Base-by-base conservation (phyloP, 2,329 filamentous ascomycete genomes). In the Raffaelea ambrosiae region DNA sequence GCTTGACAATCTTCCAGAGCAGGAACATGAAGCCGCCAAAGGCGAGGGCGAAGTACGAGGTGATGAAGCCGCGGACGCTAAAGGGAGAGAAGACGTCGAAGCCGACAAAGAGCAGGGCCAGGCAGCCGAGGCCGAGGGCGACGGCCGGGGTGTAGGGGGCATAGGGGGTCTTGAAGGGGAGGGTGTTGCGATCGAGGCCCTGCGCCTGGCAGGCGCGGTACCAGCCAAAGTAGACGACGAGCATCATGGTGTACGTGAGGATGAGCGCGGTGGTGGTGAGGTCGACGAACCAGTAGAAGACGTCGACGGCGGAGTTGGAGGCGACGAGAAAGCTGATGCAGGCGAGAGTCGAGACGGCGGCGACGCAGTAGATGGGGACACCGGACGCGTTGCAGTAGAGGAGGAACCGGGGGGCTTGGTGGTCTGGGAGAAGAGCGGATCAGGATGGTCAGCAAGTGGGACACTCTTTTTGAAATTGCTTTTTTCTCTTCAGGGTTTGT, bases 1-100 rank as follows among this genome's bases (percentile, higher is more conserved):
- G 68, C 65, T 80, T 77, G 59, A 79, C 19, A 1, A 84, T 10
- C 64, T 86, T 86, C 77, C 79, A 86, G 55, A 69, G 67, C 18
- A 73, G 48, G 59, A 74, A 84, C 33, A 77, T 63, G 39, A 76
- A 56, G 8, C 71, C 68, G 1, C 71, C 70, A 36, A 81, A 59
- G 14, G 78, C 60, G 50, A 75, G 64, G 72, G 79, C 77, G 22
- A 72, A 72, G 61, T 80, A 80, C 63, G 74, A 74, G n/a, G 68
- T 62, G 59, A 74, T 65, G 58, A 75, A 72, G 20, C 57, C 64
- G 4, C 69, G 63, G n/a, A 68, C 63, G 20, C 63, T 59, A 70
- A 78, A 81, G 1, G 54, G 52, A 16, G n/a, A 10, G 56, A 77
- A 76, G 1, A 70, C 63, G 7, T 65, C 64, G 60, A 82, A 83